These are phyloP conservation scores for Corchorus capsularis DNA, from an alignment of 345 rosid species.

Conservation along the genomic window DNA sequence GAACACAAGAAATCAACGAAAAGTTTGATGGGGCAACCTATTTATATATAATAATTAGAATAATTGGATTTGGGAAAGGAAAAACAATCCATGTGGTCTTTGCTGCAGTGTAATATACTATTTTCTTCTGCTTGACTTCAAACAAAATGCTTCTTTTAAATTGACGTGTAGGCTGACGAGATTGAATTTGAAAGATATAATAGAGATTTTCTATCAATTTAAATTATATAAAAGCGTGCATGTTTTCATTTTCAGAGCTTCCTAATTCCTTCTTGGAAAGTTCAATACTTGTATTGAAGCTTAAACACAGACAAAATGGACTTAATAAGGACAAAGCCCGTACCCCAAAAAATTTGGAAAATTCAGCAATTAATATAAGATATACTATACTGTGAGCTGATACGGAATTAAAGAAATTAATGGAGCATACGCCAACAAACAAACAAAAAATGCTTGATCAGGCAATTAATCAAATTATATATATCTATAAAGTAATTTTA, in stretches of 20 bases:
- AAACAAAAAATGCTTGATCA: too few relatives aligned
- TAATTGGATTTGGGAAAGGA: background rate
- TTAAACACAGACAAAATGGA: background rate
- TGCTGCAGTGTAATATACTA: background rate
- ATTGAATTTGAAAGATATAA: background rate
- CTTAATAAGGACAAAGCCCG: background rate
- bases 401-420: too few relatives aligned
- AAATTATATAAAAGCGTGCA: background rate
- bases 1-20: constrained; percentile 9
- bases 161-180: background rate
- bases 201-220: background rate
- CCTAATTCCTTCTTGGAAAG: too few relatives aligned
- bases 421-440: too few relatives aligned
- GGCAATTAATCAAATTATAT: too few relatives aligned
- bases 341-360: background rate
- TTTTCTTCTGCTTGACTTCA: background rate
- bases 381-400: background rate
- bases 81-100: background rate
- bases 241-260: background rate
- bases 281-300: background rate
- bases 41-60: too few relatives aligned
- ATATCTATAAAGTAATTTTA: background rate
- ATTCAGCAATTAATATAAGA: background rate
- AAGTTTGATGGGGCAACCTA: background rate
- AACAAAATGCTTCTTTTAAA: background rate